phyloP scores from a whole-genome alignment of 2,329 filamentous ascomycete genomes.

The Ceratocystis albifundus region DNA sequence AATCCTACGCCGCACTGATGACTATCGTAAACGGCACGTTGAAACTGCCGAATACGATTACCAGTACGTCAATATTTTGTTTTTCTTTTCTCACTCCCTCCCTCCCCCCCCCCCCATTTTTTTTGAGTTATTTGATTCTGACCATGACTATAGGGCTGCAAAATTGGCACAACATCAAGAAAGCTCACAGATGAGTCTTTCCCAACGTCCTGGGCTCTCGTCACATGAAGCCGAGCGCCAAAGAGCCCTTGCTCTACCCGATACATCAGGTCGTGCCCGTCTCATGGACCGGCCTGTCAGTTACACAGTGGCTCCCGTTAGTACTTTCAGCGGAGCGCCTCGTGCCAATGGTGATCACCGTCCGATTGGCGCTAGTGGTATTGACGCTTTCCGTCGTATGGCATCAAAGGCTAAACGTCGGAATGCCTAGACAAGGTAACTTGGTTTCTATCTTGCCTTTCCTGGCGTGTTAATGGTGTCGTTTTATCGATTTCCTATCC shows the following conservation, averaged over 20 bases:
- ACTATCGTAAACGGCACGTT: conserved; percentile 75
- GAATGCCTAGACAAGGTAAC: conserved; percentile 31
- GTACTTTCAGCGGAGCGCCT: conserved; percentile 46
- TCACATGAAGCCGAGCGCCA: conserved; percentile 44
- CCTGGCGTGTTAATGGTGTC: neutral
- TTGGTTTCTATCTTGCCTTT: neutral
- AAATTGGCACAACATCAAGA: conserved; percentile 42
- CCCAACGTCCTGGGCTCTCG: conserved; percentile 37
- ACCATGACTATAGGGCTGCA: conserved; percentile 35
- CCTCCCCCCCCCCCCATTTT: too few relatives aligned
- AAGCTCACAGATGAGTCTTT: conserved; percentile 40
- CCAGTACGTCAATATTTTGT: conserved; percentile 37
- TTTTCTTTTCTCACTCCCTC: conserved; percentile 21
- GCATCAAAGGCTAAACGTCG: conserved; percentile 46
- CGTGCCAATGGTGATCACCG: conserved; percentile 35
- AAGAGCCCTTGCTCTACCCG: conserved; percentile 46
- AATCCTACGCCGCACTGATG: conserved; percentile 84
- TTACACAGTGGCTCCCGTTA: conserved; percentile 50
- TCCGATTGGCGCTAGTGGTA: conserved; percentile 50
- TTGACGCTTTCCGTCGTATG: conserved; percentile 56
- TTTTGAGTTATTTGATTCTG: neutral
- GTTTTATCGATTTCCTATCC: neutral
- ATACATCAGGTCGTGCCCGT: conserved; percentile 45
- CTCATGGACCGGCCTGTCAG: conserved; percentile 43
- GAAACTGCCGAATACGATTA: conserved; percentile 54